Conservation (phyloP, 1,139 yeast genomes). For the Zygosaccharomyces sapae region DNA sequence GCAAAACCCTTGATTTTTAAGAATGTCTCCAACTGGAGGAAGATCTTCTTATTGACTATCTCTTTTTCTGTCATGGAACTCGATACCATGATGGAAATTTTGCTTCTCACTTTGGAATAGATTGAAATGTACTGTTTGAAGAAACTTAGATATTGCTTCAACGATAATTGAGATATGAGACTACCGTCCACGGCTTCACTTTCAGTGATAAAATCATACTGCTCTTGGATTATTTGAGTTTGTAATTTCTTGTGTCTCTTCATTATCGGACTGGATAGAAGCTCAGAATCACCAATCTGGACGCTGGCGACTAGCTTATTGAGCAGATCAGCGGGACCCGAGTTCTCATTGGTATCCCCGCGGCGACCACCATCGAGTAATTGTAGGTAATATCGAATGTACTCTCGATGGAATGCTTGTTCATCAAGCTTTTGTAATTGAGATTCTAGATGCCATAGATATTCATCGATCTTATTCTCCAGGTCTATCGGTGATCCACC, state of each 20-base stretch:
- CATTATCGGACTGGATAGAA: slow-evolving; percentile 33
- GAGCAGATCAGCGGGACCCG: slow-evolving; percentile 41
- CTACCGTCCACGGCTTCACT: slow-evolving; percentile 38
- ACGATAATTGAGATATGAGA: slow-evolving; percentile 32
- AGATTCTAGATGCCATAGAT: slow-evolving; percentile 41
- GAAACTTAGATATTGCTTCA: slow-evolving; percentile 37
- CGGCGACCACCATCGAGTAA: slow-evolving; percentile 18
- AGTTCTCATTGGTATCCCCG: slow-evolving; percentile 20
- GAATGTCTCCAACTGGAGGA: slow-evolving; percentile 41
- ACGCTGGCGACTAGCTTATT: slow-evolving; percentile 39
- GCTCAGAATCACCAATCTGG: slow-evolving; percentile 32
- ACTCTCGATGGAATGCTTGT: slow-evolving; percentile 35
- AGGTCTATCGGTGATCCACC: slow-evolving; percentile 40
- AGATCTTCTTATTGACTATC: slow-evolving; percentile 35
- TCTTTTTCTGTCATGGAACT: slow-evolving; percentile 39
- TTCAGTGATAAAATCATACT: slow-evolving; percentile 41
- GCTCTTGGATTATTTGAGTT: slow-evolving; percentile 47
- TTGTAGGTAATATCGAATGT: slow-evolving; percentile 41
- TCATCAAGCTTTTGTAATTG: slow-evolving; percentile 32
- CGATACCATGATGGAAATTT: slow-evolving; percentile 41
- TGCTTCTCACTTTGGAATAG: slow-evolving; percentile 39
- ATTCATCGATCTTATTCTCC: slow-evolving; percentile 45
- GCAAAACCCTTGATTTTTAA: slow-evolving; percentile 44
- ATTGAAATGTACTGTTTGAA: slow-evolving; percentile 40
- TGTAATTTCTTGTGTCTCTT: slow-evolving; percentile 44